phyloP scores from a whole-genome alignment of 2,329 filamentous ascomycete genomes.

The Alternaria metachromatica region DNA sequence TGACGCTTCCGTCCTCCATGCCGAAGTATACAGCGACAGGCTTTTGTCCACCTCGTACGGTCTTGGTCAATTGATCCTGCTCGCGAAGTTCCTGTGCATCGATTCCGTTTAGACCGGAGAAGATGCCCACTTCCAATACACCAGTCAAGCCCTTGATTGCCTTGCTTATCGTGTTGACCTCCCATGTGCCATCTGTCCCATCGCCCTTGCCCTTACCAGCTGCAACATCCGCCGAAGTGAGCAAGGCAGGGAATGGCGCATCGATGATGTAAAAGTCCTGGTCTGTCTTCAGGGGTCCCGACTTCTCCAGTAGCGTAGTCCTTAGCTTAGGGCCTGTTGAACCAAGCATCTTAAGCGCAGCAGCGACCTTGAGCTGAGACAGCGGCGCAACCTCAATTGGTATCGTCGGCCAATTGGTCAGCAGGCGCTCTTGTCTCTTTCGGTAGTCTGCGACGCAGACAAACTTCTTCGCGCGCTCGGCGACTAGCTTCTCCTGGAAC shows the following conservation, averaged over 20 bases:
- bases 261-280: slow-evolving; percentile 92
- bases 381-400: slow-evolving; percentile 94
- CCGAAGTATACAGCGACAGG: slow-evolving; percentile 96
- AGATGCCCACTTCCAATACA: slow-evolving; percentile 90
- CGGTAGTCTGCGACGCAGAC: slow-evolving; percentile 90
- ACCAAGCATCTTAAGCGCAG: slow-evolving; percentile 75
- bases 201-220: slow-evolving; percentile 54
- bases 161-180: slow-evolving; percentile 75
- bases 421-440: slow-evolving; percentile 80
- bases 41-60: slow-evolving; percentile 72
- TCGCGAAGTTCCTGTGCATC: slow-evolving; percentile 63
- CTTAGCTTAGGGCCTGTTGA: slow-evolving; percentile 74
- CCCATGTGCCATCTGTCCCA: slow-evolving; percentile 74
- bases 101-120: slow-evolving; percentile 79
- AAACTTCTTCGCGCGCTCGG: slow-evolving; percentile 81
- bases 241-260: slow-evolving; percentile 79
- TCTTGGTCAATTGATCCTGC: slow-evolving; percentile 42
- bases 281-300: slow-evolving; percentile 83
- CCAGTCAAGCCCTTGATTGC: slow-evolving; percentile 83
- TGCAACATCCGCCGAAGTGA: slow-evolving; percentile 65
- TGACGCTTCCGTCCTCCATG: slow-evolving; percentile 67
- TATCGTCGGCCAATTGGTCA: slow-evolving; percentile 79
- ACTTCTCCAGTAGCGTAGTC: slow-evolving; percentile 75
- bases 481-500: slow-evolving; percentile 97
- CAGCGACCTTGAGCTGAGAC: slow-evolving; percentile 77